A percentile compares a stretch with the other conserved stretches of the same genome.
Conservation (phyloP, 352 stramenopile genomes). For the Phytophthora litchii region DNA sequence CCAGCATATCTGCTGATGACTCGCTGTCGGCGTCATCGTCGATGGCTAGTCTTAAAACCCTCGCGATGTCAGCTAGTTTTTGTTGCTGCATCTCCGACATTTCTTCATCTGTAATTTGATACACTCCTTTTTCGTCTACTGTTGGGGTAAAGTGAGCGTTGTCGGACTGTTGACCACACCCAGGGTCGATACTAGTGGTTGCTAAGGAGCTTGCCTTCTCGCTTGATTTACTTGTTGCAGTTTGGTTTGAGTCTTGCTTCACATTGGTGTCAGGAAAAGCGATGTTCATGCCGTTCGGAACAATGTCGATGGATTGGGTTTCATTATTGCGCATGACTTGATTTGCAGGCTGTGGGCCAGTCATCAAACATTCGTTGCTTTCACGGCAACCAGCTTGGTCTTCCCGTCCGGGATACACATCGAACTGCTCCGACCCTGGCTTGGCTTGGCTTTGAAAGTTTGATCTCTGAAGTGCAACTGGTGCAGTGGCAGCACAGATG, state of each 20-base stretch:
- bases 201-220: background rate
- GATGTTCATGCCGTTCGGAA: background rate
- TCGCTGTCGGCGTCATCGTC: conserved; percentile 35
- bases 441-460: conserved; percentile 2
- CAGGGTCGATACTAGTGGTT: background rate
- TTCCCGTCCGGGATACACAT: background rate
- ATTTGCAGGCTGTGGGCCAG: background rate
- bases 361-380: background rate
- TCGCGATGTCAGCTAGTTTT: conserved; percentile 27
- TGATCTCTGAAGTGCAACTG: background rate
- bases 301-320: background rate
- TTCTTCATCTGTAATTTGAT: conserved; percentile 17
- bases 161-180: background rate
- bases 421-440: background rate
- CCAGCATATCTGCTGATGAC: conserved; percentile 42
- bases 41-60: conserved; percentile 26
- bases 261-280: background rate
- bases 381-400: background rate
- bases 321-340: background rate
- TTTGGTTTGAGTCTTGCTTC: background rate
- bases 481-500: background rate
- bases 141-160: background rate
- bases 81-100: conserved; percentile 27
- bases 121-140: background rate
- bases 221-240: conserved; percentile 1